These are phyloP conservation scores for Rosa multiflora DNA, from an alignment of 306 rosid species.

Conservation along the genomic window DNA sequence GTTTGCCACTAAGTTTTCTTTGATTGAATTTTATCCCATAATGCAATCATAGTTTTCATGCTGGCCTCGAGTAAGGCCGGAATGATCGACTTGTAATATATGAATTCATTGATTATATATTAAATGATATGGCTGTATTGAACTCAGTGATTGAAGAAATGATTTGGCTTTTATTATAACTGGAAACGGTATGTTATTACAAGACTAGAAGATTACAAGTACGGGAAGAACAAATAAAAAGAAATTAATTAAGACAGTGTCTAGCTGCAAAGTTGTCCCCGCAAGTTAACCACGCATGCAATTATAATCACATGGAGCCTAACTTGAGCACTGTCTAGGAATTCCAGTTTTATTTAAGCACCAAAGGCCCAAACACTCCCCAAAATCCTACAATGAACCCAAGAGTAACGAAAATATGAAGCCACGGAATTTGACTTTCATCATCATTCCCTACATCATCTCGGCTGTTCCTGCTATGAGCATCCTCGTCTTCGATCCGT, in stretches of 20 bases:
- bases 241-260: neutral
- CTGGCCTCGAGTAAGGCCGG: too few relatives aligned
- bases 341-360: neutral
- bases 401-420: neutral
- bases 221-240: too few relatives aligned
- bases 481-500: neutral
- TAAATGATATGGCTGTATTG: too few relatives aligned
- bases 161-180: too few relatives aligned
- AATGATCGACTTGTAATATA: too few relatives aligned
- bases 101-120: too few relatives aligned
- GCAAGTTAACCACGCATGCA: neutral
- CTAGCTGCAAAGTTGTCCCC: neutral
- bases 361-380: conserved; percentile 3
- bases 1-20: too few relatives aligned
- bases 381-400: conserved; percentile 8
- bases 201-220: too few relatives aligned
- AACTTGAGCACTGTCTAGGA: neutral
- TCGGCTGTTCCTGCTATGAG: neutral
- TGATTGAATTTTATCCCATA: too few relatives aligned
- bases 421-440: neutral
- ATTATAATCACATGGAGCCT: neutral
- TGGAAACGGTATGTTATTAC: too few relatives aligned
- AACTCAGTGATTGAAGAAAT: too few relatives aligned
- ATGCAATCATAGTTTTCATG: too few relatives aligned
- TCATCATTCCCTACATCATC: neutral